Evolutionary conservation across 768 basidiomycete genomes (phyloP).

Genomic region (Leccinum barrowsii): DNA sequence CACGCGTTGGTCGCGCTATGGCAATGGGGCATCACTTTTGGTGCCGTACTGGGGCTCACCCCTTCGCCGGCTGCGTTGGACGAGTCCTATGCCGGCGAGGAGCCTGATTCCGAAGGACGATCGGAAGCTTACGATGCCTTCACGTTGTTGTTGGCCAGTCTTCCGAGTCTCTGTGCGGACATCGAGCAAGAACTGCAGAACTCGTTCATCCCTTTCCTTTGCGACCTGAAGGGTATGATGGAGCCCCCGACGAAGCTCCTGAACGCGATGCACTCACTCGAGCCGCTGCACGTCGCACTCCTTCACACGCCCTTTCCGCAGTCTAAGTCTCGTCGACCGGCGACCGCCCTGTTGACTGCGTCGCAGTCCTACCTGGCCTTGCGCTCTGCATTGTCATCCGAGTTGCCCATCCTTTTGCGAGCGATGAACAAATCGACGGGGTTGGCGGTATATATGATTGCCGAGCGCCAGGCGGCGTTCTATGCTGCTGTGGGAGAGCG

Average conservation of each 20-base stretch:
- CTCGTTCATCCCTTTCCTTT: slow-evolving; percentile 54
- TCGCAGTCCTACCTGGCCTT: slow-evolving; percentile 77
- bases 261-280: slow-evolving; percentile 68
- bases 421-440: slow-evolving; percentile 61
- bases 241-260: slow-evolving; percentile 63
- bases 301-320: slow-evolving; percentile 59
- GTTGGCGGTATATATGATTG: slow-evolving; percentile 48
- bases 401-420: slow-evolving; percentile 62
- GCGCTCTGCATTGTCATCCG: slow-evolving; percentile 64
- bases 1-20: slow-evolving; percentile 48
- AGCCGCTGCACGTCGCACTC: slow-evolving; percentile 67
- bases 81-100: slow-evolving; percentile 2
- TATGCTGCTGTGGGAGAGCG: slow-evolving; percentile 57
- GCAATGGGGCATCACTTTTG: slow-evolving; percentile 65
- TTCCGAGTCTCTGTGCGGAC: slow-evolving; percentile 50
- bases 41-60: slow-evolving; percentile 60
- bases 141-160: slow-evolving; percentile 50
- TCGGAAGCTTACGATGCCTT: slow-evolving; percentile 74
- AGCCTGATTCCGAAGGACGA: slow-evolving; percentile 24
- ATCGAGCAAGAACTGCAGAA: slow-evolving; percentile 54
- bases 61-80: slow-evolving; percentile 31
- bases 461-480: slow-evolving; percentile 54
- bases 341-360: slow-evolving; percentile 63
- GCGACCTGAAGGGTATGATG: slow-evolving; percentile 55
- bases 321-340: slow-evolving; percentile 56